Conservation (phyloP, 805 yeast genomes). For the Barnettozyma californica region DNA sequence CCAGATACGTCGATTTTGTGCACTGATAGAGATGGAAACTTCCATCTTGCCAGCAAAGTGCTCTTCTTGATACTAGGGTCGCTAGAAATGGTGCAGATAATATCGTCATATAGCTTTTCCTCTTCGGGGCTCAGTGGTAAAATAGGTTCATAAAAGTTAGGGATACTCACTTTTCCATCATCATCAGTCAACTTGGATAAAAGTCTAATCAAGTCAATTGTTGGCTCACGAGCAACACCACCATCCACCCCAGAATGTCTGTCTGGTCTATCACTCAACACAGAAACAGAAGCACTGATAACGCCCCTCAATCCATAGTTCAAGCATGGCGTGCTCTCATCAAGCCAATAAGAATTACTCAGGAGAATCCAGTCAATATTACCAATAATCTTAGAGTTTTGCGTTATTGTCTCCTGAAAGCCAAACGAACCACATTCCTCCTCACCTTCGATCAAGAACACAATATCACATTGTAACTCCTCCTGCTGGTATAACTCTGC, state of each 20-base stretch:
- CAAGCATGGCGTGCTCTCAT: slow-evolving; percentile 81
- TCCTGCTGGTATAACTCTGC: slow-evolving; percentile 56
- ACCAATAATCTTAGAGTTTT: slow-evolving; percentile 52
- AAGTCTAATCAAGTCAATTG: slow-evolving; percentile 74
- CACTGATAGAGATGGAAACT: slow-evolving; percentile 82
- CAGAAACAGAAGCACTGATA: slow-evolving; percentile 67
- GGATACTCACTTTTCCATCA: slow-evolving; percentile 52
- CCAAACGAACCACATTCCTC: slow-evolving; percentile 93
- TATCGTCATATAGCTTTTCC: slow-evolving; percentile 52
- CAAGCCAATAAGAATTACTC: slow-evolving; percentile 93
- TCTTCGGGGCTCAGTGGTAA: slow-evolving; percentile 55
- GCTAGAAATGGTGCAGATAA: slow-evolving; percentile 36
- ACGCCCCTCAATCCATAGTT: slow-evolving; percentile 95
- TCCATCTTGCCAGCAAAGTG: slow-evolving; percentile 76
- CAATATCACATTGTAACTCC: slow-evolving; percentile 62
- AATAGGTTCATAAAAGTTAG: slow-evolving; percentile 68
- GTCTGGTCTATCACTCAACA: slow-evolving; percentile 74
- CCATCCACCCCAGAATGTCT: slow-evolving; percentile 97
- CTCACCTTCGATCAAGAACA: slow-evolving; percentile 88
- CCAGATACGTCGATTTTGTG: slow-evolving; percentile 86
- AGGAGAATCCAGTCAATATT: slow-evolving; percentile 82
- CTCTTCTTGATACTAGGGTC: slow-evolving; percentile 32
- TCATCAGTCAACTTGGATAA: slow-evolving; percentile 58
- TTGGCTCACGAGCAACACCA: slow-evolving; percentile 84
- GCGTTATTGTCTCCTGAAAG: slow-evolving; percentile 59